Base-by-base conservation (phyloP, 1,139 yeast genomes). In the Lodderomyces elongisporus region DNA sequence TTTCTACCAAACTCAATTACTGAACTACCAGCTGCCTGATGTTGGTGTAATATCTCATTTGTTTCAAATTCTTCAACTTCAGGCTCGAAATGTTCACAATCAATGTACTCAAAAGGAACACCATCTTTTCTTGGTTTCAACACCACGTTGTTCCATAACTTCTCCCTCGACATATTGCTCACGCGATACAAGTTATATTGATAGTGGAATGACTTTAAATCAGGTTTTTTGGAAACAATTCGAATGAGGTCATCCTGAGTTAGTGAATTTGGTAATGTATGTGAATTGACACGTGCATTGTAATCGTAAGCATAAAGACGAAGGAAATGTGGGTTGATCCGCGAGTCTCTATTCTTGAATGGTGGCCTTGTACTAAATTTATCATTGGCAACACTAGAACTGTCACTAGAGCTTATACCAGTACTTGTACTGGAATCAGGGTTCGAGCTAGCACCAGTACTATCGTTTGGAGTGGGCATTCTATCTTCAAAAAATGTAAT, bases 121-220 rank as follows among this genome's bases (percentile, higher is more conserved):
- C 46, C 46, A 43, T 73, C 79, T 0, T 34, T 15, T 35, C 80
- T 51, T n/a, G 77, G 77, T 4, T 61, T 60, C 26, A 74, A 56
- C 3, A 71, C 58, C n/a, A 71, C 70, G 28, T 56, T 56, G 36
- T 61, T 58, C 78, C 79, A 74, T 27, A 74, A 52, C 44, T 73
- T 74, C 31, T 66, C 71, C 46, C 59, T 56, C 4, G 72, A 54
- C 48, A 54, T 34, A 16, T 57, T 48, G 4, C 74, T 68, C 14
- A 71, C 48, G 17, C 56, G 55, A 35, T 48, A 50, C 24, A 60
- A 45, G 38, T 60, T 54, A 36, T 56, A 40, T 14, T 44, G 32
- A 17, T 44, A 38, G 43, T 64, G 69, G 43, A 62, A 62, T 10
- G 43, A 41, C 25, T 39, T 44, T 23, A 58, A 48, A 12, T 45